Percentiles rank a stretch among this genome's conserved stretches.
Evolutionary conservation across 768 basidiomycete genomes (phyloP).

Genomic region (Lactarius evosmus): DNA sequence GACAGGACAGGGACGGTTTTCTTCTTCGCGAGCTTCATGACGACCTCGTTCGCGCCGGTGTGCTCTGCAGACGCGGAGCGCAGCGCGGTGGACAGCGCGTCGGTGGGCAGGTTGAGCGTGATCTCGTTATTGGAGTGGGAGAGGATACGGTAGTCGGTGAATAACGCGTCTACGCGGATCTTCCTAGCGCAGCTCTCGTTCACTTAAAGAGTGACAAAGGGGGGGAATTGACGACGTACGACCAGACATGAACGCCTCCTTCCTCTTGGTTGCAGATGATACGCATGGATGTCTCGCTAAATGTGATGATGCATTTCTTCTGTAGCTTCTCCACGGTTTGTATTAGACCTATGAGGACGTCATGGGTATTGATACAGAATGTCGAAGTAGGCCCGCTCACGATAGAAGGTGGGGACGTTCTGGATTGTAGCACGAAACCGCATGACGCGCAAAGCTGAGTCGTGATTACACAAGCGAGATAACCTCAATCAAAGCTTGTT

Average conservation of each 20-base stretch:
- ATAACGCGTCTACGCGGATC: conserved; percentile 64
- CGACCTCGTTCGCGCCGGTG: conserved; percentile 51
- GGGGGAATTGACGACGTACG: conserved; percentile 44
- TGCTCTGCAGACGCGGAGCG: conserved; percentile 42
- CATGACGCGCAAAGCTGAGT: conserved; percentile 15
- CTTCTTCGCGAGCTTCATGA: conserved; percentile 87
- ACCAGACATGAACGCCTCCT: conserved; percentile 87
- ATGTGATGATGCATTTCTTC: conserved; percentile 80
- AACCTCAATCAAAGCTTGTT: too few relatives aligned
- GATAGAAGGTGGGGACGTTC: conserved; percentile 27
- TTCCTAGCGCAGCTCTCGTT: conserved; percentile 39
- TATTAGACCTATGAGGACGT: conserved; percentile 53
- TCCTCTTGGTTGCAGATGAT: conserved; percentile 85
- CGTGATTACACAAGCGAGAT: not conserved
- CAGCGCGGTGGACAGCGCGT: conserved; percentile 73
- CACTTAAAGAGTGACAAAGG: conserved; percentile 6
- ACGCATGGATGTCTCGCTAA: conserved; percentile 68
- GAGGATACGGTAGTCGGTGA: conserved; percentile 78
- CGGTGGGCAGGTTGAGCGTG: conserved; percentile 65
- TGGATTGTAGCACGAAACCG: conserved; percentile 30
- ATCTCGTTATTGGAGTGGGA: conserved; percentile 84
- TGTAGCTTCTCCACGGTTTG: conserved; percentile 82
- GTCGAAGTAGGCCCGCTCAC: conserved; percentile 6
- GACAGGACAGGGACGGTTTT: conserved; percentile 72
- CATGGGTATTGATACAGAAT: not conserved